phyloP scores from a whole-genome alignment of 2,329 filamentous ascomycete genomes.

The Mollisiaceae sp. region DNA sequence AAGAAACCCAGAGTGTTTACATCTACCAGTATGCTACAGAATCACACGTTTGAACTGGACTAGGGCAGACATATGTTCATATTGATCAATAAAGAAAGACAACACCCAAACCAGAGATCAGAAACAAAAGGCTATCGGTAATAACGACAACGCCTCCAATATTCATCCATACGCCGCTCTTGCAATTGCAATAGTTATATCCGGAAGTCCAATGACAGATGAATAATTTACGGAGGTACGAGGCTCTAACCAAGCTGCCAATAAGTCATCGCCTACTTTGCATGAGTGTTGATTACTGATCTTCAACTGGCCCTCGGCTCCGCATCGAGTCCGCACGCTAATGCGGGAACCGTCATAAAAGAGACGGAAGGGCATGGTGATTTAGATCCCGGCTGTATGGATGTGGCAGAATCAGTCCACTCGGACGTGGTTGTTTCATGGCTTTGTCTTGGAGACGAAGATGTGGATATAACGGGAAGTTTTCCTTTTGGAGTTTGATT shows the following conservation, averaged over 20 bases:
- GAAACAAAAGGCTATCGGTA: not conserved
- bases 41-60: no score
- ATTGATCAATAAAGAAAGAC: not conserved
- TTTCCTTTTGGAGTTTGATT: not conserved
- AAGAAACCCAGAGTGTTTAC: not conserved
- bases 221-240: not conserved
- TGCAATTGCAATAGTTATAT: not conserved
- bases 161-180: not conserved
- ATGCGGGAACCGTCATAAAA: not conserved
- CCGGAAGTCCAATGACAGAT: not conserved
- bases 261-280: not conserved
- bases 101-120: not conserved
- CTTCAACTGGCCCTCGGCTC: not conserved
- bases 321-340: conserved; percentile 11
- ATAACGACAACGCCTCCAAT: not conserved
- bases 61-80: not conserved
- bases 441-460: not conserved
- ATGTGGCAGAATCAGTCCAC: not conserved
- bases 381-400: not conserved
- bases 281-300: not conserved
- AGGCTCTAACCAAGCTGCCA: not conserved
- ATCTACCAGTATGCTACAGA: not conserved
- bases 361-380: not conserved
- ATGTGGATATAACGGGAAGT: not conserved
- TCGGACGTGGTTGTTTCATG: not conserved